Evolutionary conservation across 441 rosid species (phyloP).

Genomic region (Gossypium lobatum): DNA sequence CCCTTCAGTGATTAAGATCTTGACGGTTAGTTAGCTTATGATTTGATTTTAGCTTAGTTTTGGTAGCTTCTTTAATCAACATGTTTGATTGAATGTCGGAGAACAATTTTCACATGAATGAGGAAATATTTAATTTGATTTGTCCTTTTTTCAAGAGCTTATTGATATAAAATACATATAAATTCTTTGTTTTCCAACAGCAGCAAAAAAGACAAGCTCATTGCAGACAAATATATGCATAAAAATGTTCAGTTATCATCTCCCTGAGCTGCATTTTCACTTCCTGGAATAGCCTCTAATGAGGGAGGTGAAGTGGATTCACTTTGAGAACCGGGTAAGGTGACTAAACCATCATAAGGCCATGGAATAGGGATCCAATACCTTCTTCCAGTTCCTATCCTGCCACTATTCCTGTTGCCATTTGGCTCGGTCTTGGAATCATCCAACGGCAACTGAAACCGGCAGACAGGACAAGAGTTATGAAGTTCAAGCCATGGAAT

Average conservation of each 20-base stretch:
- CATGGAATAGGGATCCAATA: conserved; percentile 29
- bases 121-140: not conserved
- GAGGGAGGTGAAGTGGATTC: conserved; percentile 22
- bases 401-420: conserved; percentile 6
- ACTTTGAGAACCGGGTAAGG: conserved; percentile 27
- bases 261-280: conserved; percentile 14
- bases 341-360: conserved; percentile 36
- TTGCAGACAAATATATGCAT: not conserved
- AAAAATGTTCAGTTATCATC: conserved; percentile 22
- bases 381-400: conserved; percentile 24
- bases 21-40: conserved; percentile 23
- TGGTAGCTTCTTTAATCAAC: not conserved
- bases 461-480: conserved; percentile 78
- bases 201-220: not conserved
- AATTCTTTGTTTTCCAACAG: not conserved
- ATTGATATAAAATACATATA: not conserved
- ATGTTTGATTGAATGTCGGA: not conserved
- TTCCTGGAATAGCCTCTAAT: conserved; percentile 1
- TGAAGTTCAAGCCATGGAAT: conserved; percentile 75
- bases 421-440: conserved; percentile 39
- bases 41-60: not conserved
- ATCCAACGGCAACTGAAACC: conserved; percentile 57
- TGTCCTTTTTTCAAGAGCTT: not conserved
- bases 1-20: conserved; percentile 42
- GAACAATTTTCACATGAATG: not conserved